Base-by-base conservation (phyloP, 2,329 filamentous ascomycete species). In the Graphilbum sp. region DNA sequence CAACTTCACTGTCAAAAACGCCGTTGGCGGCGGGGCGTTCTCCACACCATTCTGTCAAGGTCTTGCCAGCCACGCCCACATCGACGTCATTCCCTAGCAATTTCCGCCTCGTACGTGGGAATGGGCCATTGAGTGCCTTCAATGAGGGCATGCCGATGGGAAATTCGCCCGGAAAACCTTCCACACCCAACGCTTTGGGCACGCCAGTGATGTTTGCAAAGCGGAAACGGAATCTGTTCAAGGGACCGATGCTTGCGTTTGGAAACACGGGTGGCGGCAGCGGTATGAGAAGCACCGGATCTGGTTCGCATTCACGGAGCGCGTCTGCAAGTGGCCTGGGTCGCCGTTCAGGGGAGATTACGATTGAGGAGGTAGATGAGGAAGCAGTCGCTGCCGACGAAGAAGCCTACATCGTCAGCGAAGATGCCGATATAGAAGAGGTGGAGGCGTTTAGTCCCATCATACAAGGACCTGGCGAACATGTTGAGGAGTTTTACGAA, bases 11-110 rank as follows among this genome's bases (percentile, higher is more conserved):
- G 16, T 79, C 79, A 27, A 79, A 77, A 50, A 79, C 72, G 15
- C 75, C 72, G 2, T 61, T 73, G 36, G 69, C 69, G 32, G 60
- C 70, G 27, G 70, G 71, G 13, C 75, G 82, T 19, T 87, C 79
- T 3, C 88, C 90, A 1, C 86, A 95, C 54, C 74, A 84, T 47
- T 93, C 84, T 0, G 80, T 96, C 49, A 96, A 96, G 59, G 81
- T 96, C n/a, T 72, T 96, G 3, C 88, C 90, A 1, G 83, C 84
- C 0, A 94, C 87, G 0, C 88, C 88, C 0, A 87, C 80, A 0
- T 61, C 70, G 3, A 64, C 67, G 15, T 63, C 72, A 1, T 93
- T 96, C 50, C 87, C 88, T 0, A 82, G 76, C 37, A 92, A 87
- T 47, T 82, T 95, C 42, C 78, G 88, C 3, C 65, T 95, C 12